Base-by-base conservation (phyloP, 768 basidiomycete species). In the Trametes cinnabarina region DNA sequence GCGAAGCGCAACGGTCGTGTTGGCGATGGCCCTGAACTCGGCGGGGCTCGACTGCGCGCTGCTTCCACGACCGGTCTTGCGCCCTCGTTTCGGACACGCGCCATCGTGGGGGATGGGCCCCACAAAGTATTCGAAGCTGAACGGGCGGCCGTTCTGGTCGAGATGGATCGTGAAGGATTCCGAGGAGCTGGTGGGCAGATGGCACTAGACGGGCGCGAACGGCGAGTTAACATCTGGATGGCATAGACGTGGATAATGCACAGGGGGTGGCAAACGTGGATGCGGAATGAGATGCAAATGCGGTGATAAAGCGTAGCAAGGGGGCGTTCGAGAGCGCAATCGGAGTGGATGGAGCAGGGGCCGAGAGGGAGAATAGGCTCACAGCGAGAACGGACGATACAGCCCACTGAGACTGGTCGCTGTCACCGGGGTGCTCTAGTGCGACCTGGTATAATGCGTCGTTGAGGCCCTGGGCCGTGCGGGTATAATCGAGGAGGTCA, bases 361-460 rank as follows among this genome's bases (percentile, higher is more conserved):
- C 20, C 40, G 35, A 40, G 53, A 55, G 35, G 44, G 26, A 47
- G n/a, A 51, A 54, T 35, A 19, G 43, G 74, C 77, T 62, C 58
- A 88, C 85, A 53, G 78, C 77, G 72, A 85, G 85, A 48, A 87
- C 83, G 32, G 86, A 82, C 0, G 82, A 83, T 44, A 82, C 71
- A 65, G 79, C 79, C 79, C 83, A 86, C 61, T 77, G 76, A 57
- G 78, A 62, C 37, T 63, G 63, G 55, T 78, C 77, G 20, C 68
- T 69, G 22, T 73, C 74, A 37, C 74, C 80, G 48, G 82, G 75
- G 55, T 66, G 77, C 59, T 75, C 73, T 62, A 93, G 74, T 43
- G 91, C 87, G 44, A 92, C 72, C 73, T 92, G 90, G 71, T 92
- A 92, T 54, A 87, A 71, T 15, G 81, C 78, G 44, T 71, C 74